A percentile compares a stretch with the other conserved stretches of the same genome.
Conservation (phyloP, 2,329 filamentous ascomycete species). For the Penicillium sumatraense region DNA sequence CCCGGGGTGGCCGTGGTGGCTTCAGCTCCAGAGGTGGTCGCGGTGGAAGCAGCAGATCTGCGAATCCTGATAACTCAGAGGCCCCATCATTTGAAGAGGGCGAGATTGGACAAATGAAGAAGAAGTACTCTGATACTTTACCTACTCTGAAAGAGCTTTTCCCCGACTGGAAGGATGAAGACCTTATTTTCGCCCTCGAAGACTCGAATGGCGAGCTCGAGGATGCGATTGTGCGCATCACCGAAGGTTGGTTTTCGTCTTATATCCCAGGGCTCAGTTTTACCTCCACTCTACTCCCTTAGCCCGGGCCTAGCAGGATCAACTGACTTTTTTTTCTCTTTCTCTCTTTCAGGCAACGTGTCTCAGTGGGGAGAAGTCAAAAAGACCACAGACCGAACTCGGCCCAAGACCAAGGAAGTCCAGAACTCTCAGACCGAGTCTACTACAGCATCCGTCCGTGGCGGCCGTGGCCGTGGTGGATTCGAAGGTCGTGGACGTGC, state of each 20-base stretch:
- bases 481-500: conserved; percentile 51
- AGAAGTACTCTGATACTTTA: conserved; percentile 80
- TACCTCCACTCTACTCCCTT: too few species aligned
- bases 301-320: conserved; percentile 4
- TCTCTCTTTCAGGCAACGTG: conserved; percentile 47
- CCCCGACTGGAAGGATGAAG: conserved; percentile 92
- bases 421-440: conserved; percentile 40
- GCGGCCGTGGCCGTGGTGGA: conserved; percentile 52
- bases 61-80: conserved; percentile 76
- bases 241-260: conserved; percentile 47
- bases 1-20: conserved; percentile 81
- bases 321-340: conserved; percentile 14
- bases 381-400: conserved; percentile 52
- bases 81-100: conserved; percentile 73
- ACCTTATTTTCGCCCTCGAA: conserved; percentile 89
- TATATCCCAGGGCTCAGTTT: not conserved
- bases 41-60: conserved; percentile 67
- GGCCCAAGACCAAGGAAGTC: conserved; percentile 52
- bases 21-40: conserved; percentile 72
- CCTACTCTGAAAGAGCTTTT: conserved; percentile 88
- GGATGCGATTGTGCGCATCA: conserved; percentile 56
- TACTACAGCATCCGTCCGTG: conserved; percentile 40
- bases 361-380: conserved; percentile 59
- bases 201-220: conserved; percentile 64
- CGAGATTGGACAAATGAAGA: conserved; percentile 90